Evolutionary conservation across 1,284 basidiomycete species (phyloP).

Genomic region (Quambalaria eucalypti): DNA sequence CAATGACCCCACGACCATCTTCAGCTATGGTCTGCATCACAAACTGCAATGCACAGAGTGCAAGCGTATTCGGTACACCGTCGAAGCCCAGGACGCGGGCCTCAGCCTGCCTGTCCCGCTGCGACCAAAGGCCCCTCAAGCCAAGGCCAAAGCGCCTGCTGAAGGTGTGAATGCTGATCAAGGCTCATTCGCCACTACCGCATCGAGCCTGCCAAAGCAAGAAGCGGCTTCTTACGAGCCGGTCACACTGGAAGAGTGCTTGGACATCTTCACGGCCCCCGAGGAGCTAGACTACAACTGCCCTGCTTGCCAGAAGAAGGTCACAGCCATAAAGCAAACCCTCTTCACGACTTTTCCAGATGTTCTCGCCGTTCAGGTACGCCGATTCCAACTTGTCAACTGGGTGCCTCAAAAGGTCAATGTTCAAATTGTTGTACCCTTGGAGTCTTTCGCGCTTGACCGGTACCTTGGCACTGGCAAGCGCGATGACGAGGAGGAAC

Average conservation of each 20-base stretch:
- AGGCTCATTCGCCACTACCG: neutral
- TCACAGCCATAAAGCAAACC: constrained; percentile 59
- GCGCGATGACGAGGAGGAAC: constrained; percentile 63
- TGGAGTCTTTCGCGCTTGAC: constrained; percentile 58
- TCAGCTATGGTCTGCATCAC: constrained; percentile 68
- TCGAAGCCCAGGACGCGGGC: constrained; percentile 64
- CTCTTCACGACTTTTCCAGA: constrained; percentile 80
- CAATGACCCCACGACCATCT: constrained; percentile 59
- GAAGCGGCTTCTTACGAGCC: constrained; percentile 54
- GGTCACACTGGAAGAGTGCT: constrained; percentile 61
- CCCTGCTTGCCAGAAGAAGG: constrained; percentile 58
- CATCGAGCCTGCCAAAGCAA: neutral
- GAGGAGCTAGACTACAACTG: constrained; percentile 69
- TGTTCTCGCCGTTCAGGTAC: constrained; percentile 78
- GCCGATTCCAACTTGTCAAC: constrained; percentile 89
- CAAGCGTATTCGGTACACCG: constrained; percentile 74
- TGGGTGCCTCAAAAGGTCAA: constrained; percentile 96
- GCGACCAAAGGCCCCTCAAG: constrained; percentile 8
- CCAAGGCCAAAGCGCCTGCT: constrained; percentile 8
- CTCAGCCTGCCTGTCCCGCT: constrained; percentile 69
- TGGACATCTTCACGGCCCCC: constrained; percentile 59
- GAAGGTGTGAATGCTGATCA: constrained; percentile 18
- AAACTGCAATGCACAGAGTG: constrained; percentile 61
- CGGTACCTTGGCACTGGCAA: constrained; percentile 65
- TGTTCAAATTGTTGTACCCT: constrained; percentile 70